Evolutionary conservation across 768 basidiomycete species (phyloP).

Genomic region (Termitomyces sp.): DNA sequence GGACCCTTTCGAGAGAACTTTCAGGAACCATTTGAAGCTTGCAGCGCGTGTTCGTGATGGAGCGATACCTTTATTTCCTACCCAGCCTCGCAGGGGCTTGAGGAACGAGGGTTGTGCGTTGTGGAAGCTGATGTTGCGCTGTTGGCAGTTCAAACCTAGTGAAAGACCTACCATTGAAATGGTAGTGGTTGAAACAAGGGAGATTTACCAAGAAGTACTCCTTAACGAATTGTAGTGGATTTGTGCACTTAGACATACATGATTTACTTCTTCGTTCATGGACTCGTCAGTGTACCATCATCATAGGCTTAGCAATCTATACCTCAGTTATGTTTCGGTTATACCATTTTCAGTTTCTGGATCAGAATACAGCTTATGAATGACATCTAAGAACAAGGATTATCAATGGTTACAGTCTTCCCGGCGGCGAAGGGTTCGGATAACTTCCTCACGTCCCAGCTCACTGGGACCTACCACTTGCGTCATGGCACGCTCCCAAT

Average conservation of each 20-base stretch:
- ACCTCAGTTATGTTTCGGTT: not conserved
- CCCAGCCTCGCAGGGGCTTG: not conserved
- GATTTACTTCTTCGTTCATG: not conserved
- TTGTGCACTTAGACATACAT: not conserved
- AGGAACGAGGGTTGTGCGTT: not conserved
- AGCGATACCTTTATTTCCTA: not conserved
- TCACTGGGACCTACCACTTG: slow-evolving; percentile 59
- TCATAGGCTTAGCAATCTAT: not conserved
- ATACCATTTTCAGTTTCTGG: not conserved
- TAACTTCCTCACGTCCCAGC: slow-evolving; percentile 58
- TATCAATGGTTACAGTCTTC: slow-evolving; percentile 18
- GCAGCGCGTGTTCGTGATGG: not conserved
- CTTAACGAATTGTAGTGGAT: not conserved
- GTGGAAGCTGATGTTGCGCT: not conserved
- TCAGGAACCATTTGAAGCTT: not conserved
- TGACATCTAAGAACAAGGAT: not conserved
- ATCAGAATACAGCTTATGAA: no score
- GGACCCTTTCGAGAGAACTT: not conserved
- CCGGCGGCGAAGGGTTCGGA: slow-evolving; percentile 47
- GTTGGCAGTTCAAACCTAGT: not conserved
- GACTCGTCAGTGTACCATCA: not conserved
- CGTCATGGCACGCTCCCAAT: slow-evolving; percentile 55
- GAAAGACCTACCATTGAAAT: not conserved
- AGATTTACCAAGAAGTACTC: not conserved
- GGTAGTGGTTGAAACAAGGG: not conserved